Conservation (phyloP, 2,329 filamentous ascomycete species). For the Fusarium redolens region DNA sequence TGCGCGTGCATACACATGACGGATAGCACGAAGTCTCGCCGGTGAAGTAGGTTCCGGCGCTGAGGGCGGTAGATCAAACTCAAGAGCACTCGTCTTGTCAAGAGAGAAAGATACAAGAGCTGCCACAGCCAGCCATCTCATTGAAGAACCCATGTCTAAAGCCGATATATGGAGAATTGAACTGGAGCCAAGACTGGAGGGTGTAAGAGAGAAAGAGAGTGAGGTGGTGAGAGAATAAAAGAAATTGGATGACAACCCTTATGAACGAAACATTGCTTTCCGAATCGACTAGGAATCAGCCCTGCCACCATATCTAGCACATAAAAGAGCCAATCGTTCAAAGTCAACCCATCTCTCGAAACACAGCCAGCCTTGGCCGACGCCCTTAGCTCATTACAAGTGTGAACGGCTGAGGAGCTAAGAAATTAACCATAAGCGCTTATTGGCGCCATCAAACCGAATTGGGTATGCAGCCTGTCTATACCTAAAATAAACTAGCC, state of each 20-base stretch:
- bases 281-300: conserved; percentile 7
- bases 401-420: conserved; percentile 4
- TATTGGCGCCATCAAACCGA: conserved; percentile 1
- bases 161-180: not conserved
- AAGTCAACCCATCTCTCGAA: conserved; percentile 7
- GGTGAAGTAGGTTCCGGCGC: conserved; percentile 23
- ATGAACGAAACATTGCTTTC: not conserved
- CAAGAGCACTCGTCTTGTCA: conserved; percentile 12
- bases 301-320: not conserved
- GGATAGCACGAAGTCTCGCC: not conserved
- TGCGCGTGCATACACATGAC: conserved; percentile 9
- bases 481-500: not conserved
- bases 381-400: conserved; percentile 1
- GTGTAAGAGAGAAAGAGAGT: not conserved
- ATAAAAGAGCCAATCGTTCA: conserved; percentile 4
- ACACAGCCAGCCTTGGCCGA: conserved; percentile 5
- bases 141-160: conserved; percentile 15
- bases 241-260: not conserved
- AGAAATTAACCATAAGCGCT: conserved; percentile 4
- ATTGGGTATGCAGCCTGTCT: not conserved
- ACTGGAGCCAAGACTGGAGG: not conserved
- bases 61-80: conserved; percentile 17
- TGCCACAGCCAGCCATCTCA: conserved; percentile 22
- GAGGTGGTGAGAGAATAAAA: not conserved
- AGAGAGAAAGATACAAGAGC: conserved; percentile 17